Evolutionary conservation across 495 filamentous ascomycete genomes (phyloP).

Genomic region (Penicillium crystallinum): DNA sequence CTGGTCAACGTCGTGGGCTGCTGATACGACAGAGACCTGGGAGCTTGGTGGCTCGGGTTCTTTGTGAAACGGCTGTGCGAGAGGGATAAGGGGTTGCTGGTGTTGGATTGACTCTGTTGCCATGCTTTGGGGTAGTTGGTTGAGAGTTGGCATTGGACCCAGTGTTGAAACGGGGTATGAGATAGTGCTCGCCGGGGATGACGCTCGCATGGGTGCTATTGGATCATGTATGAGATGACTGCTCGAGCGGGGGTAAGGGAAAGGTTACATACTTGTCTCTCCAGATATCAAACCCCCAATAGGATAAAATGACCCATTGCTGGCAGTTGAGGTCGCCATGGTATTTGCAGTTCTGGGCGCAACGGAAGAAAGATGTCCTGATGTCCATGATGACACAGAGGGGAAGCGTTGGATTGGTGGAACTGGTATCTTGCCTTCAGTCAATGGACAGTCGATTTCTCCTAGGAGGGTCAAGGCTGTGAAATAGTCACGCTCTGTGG

Average conservation of each 20-base stretch:
- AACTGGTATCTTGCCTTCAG: conserved; percentile 26
- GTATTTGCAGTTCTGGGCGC: not conserved
- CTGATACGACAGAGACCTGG: conserved; percentile 16
- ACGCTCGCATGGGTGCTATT: conserved; percentile 5
- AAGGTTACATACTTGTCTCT: conserved; percentile 9
- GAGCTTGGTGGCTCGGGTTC: conserved; percentile 1
- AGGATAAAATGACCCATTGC: not conserved
- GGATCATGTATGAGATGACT: not conserved
- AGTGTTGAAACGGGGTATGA: not conserved
- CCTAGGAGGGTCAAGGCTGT: conserved; percentile 33
- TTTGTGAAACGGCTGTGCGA: not conserved
- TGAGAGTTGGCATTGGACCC: not conserved
- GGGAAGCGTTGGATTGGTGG: conserved; percentile 17
- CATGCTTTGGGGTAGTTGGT: not conserved
- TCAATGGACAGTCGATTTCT: conserved; percentile 37
- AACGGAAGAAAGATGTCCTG: conserved; percentile 8
- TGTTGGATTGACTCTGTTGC: not conserved
- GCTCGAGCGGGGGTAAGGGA: not conserved
- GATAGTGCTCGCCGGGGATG: conserved; percentile 9
- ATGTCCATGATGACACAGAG: conserved; percentile 29
- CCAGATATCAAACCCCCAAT: conserved; percentile 7
- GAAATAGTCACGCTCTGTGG: conserved; percentile 33
- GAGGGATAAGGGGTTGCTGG: not conserved
- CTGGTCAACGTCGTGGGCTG: conserved; percentile 20
- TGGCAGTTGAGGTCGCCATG: conserved; percentile 11